These are phyloP conservation scores for Lasiodiplodia sp. DNA, from an alignment of 2,329 filamentous ascomycete species.

Conservation along the genomic window DNA sequence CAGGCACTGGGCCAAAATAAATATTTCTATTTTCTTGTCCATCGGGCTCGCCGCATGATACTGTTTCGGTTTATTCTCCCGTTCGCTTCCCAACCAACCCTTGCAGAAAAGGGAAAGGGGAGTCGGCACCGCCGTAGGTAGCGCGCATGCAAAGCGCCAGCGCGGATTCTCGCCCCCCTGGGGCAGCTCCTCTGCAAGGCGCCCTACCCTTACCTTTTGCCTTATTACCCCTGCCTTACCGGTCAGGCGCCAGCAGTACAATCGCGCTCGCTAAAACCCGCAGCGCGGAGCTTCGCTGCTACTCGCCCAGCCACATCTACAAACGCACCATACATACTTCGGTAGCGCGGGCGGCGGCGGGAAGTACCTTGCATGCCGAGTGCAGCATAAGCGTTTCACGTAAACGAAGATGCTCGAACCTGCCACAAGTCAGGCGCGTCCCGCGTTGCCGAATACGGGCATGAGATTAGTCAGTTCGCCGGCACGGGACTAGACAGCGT, in stretches of 20 bases:
- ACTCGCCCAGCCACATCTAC: conserved; percentile 16
- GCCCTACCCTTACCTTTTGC: conserved; percentile 1
- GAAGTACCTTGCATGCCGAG: conserved; percentile 8
- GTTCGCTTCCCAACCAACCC: too few species aligned
- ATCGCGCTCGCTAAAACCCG: background rate
- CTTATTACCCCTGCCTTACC: conserved; percentile 12
- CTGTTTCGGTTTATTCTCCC: too few species aligned
- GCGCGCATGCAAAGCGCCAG: too few species aligned
- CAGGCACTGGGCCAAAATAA: background rate
- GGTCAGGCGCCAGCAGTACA: conserved; percentile 13
- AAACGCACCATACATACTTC: background rate
- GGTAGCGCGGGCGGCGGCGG: background rate
- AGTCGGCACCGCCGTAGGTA: too few species aligned
- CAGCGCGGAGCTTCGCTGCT: background rate
- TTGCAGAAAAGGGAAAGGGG: too few species aligned
- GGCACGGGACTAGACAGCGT: background rate
- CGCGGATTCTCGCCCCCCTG: background rate
- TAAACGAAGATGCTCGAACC: conserved; percentile 8
- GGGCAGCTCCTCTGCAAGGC: conserved; percentile 9
- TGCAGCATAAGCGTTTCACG: conserved; percentile 12
- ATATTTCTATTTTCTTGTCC: background rate
- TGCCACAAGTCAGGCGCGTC: background rate
- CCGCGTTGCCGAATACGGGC: background rate
- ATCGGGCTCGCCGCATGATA: background rate
- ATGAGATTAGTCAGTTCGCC: background rate